Evolutionary conservation across 805 yeast genomes (phyloP), one percentile per base, ranked within the genome.

Genomic region (Candida endomychidarum): DNA sequence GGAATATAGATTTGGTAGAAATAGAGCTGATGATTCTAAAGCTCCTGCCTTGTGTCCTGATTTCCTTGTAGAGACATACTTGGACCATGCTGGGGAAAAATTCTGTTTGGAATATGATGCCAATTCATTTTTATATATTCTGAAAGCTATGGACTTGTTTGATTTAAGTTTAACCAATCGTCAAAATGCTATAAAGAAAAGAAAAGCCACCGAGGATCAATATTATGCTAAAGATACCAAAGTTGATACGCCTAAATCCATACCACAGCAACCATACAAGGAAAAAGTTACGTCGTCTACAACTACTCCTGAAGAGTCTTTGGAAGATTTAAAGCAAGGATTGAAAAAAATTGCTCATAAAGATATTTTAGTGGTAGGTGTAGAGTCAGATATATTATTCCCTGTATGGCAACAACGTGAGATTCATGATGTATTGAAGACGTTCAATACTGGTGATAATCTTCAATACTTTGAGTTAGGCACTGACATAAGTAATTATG

Each of bases 331-430:
- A 28, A 61, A 70, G 16, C 61, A 67, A 14, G 97, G 97, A 2
- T 65, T 90, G 70, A 52, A 57, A 21, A 75, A 77, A 19, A 66
- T 90, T 41, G 70, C 83, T 1, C 70, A 81, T 47, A 78, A 80
- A 44, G 80, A 84, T 23, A 72, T 86, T 3, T 67, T 90, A 41
- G 86, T 90, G 3, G 75, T 90, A 38, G 97, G 97, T 8, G 96
- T 89, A n/a, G 93, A 86, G 56, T 83, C 93, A 1, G 97, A 90
- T 58, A 85, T 86, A 28, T 70, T 90, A 37, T 90, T 90, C 70
- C 97, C 97, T 1, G 86, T 83, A 25, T 87, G 96, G 96, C 97
- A 90, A 65, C 97, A 90, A 62, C 64, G 81, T 41, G 96, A 90
- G 57, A 80, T 87, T 41, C 81, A 79, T 20, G 75, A 78, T 11